Evolutionary conservation across 768 basidiomycete species (phyloP).

Genomic region (Ephemerocybe angulata): DNA sequence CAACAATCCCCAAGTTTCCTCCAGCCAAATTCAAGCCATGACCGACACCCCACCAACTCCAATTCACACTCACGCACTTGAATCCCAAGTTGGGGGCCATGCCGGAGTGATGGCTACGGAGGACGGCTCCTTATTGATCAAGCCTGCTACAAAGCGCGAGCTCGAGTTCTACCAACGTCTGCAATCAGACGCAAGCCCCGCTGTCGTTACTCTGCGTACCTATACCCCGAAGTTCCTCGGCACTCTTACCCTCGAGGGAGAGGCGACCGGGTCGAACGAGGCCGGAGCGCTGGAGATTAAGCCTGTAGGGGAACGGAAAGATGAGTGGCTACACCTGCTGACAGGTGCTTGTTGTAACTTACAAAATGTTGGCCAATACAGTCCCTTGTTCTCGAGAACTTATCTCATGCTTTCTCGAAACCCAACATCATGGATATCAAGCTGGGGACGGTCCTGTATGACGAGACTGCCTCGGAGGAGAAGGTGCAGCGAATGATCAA

Average conservation of each 20-base stretch:
- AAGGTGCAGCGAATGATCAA: constrained; percentile 79
- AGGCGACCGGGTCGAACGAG: constrained; percentile 37
- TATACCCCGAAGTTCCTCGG: constrained; percentile 80
- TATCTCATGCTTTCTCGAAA: constrained; percentile 65
- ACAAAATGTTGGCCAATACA: constrained; percentile 33
- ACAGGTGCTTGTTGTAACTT: constrained; percentile 9
- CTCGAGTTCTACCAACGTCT: constrained; percentile 67
- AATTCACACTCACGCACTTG: constrained; percentile 39
- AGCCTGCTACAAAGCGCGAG: constrained; percentile 64
- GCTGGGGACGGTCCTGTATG: constrained; percentile 87
- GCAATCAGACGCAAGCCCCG: constrained; percentile 15
- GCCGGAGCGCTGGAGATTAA: constrained; percentile 22
- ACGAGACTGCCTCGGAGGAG: constrained; percentile 57
- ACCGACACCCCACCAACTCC: constrained; percentile 9
- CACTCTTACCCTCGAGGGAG: constrained; percentile 68
- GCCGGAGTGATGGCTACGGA: constrained; percentile 65
- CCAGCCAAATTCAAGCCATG: not conserved
- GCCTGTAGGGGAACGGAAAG: constrained; percentile 39
- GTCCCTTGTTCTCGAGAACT: constrained; percentile 83
- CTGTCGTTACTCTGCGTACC: constrained; percentile 38
- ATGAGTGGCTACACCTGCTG: constrained; percentile 31
- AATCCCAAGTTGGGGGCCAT: constrained; percentile 80
- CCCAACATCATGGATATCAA: constrained; percentile 93
- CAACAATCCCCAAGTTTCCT: not conserved
- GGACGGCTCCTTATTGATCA: constrained; percentile 78